Evolutionary conservation across 73 alveolate genomes (phyloP).

Genomic region (Stentor coeruleus): DNA sequence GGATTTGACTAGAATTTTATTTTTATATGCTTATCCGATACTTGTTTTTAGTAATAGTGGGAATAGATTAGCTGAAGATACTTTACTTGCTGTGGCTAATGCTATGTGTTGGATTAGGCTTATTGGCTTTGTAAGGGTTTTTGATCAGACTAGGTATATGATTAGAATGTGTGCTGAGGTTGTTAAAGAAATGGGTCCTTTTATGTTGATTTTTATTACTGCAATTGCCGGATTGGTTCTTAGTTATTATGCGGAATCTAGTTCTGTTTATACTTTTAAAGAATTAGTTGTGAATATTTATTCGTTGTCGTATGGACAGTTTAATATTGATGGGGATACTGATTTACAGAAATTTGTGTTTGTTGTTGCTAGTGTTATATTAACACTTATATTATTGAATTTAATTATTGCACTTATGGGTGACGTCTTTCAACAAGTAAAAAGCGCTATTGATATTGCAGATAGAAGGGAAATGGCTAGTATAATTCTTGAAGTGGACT

Average conservation of each 20-base stretch:
- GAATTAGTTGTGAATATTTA: not conserved
- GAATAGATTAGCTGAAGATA: not conserved
- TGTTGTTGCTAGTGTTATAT: not conserved
- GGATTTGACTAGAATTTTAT: not conserved
- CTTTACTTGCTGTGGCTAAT: not conserved
- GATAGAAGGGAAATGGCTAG: conserved; percentile 11
- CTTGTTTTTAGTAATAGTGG: not conserved
- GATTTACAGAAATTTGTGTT: not conserved
- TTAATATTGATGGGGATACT: not conserved
- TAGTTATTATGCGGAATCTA: not conserved
- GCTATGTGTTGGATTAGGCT: not conserved
- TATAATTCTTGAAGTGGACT: not conserved
- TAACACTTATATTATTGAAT: not conserved
- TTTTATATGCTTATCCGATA: not conserved
- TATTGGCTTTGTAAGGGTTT: conserved; percentile 12
- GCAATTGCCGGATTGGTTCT: not conserved
- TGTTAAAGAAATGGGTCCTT: conserved; percentile 12
- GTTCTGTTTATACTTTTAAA: not conserved
- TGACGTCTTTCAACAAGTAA: not conserved
- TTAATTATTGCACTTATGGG: conserved; percentile 7
- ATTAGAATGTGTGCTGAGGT: not conserved
- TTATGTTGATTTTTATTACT: not conserved
- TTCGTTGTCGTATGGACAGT: not conserved
- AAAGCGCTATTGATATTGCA: not conserved
- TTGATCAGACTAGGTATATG: conserved; percentile 2